Conservation (phyloP, 768 basidiomycete species). For the Collybia nuda region DNA sequence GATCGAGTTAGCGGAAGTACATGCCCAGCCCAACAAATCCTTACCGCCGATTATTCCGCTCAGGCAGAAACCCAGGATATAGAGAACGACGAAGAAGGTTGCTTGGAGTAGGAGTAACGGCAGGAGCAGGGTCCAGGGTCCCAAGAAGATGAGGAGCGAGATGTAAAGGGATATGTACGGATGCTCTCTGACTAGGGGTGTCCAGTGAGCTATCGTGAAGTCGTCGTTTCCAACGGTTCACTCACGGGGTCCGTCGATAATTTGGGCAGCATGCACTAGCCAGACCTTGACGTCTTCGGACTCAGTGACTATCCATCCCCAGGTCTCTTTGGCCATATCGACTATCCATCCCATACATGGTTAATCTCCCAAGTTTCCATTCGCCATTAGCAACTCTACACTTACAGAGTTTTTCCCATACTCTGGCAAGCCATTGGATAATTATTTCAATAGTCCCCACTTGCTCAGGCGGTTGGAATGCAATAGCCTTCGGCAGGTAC, state of each 20-base stretch:
- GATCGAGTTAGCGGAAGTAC: not conserved
- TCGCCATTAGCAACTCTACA: not conserved
- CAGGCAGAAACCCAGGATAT: conserved; percentile 16
- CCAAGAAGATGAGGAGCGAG: conserved; percentile 17
- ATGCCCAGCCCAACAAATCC: not conserved
- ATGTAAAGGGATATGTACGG: conserved; percentile 11
- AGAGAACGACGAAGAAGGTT: conserved; percentile 10
- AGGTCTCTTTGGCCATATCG: no score
- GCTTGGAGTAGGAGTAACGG: conserved; percentile 19
- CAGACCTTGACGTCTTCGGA: no score
- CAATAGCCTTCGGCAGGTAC: not conserved
- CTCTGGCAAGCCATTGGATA: not conserved
- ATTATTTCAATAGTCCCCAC: not conserved
- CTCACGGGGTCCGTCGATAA: conserved; percentile 7
- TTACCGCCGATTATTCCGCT: conserved; percentile 19
- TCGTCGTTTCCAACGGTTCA: not conserved
- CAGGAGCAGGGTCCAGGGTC: conserved; percentile 21
- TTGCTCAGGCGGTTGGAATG: not conserved
- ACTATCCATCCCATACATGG: no score
- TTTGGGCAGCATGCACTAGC: not conserved
- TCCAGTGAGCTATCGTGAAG: not conserved
- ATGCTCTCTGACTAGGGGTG: conserved; percentile 11
- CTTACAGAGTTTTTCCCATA: not conserved
- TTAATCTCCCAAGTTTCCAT: no score
- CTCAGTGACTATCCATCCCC: no score